These are phyloP conservation scores for Haberlea rhodopensis DNA, from an alignment of 257 asterid species.

Conservation along the genomic window DNA sequence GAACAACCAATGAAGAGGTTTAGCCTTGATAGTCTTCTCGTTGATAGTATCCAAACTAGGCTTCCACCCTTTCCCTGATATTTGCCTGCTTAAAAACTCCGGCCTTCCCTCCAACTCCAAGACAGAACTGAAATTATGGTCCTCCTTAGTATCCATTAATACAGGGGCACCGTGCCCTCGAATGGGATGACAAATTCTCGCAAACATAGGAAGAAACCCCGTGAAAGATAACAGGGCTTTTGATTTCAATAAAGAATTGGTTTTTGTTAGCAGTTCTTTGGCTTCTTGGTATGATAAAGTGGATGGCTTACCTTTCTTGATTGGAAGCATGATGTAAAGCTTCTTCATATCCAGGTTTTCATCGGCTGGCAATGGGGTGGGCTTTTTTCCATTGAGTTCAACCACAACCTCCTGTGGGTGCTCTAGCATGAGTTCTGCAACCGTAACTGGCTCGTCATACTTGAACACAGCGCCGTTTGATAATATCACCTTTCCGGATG, in stretches of 20 bases:
- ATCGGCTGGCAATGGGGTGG: conserved; percentile 71
- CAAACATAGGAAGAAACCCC: conserved; percentile 59
- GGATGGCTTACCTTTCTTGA: conserved; percentile 50
- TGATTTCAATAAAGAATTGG: conserved; percentile 40
- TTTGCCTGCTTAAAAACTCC: conserved; percentile 57
- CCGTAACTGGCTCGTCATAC: conserved; percentile 59
- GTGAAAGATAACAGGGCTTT: conserved; percentile 41
- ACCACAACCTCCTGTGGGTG: conserved; percentile 72
- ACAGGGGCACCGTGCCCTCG: conserved; percentile 27
- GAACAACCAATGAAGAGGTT: conserved; percentile 56
- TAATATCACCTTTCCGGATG: conserved; percentile 56
- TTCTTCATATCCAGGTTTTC: conserved; percentile 55
- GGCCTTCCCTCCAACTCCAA: conserved; percentile 68
- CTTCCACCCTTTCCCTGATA: conserved; percentile 89
- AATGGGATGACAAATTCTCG: conserved; percentile 41
- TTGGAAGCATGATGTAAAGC: conserved; percentile 61
- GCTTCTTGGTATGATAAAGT: conserved; percentile 54
- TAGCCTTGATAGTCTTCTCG: conserved; percentile 51
- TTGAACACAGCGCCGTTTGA: conserved; percentile 53
- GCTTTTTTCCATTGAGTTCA: conserved; percentile 45
- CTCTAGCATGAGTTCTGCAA: conserved; percentile 81
- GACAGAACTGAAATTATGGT: neutral
- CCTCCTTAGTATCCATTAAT: conserved; percentile 15
- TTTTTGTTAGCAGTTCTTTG: conserved; percentile 31
- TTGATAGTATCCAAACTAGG: conserved; percentile 82